A percentile compares a stretch with the other conserved stretches of the same genome.
phyloP scores from a whole-genome alignment of 805 yeast genomes.

The Saccharomycopsis microspora region DNA sequence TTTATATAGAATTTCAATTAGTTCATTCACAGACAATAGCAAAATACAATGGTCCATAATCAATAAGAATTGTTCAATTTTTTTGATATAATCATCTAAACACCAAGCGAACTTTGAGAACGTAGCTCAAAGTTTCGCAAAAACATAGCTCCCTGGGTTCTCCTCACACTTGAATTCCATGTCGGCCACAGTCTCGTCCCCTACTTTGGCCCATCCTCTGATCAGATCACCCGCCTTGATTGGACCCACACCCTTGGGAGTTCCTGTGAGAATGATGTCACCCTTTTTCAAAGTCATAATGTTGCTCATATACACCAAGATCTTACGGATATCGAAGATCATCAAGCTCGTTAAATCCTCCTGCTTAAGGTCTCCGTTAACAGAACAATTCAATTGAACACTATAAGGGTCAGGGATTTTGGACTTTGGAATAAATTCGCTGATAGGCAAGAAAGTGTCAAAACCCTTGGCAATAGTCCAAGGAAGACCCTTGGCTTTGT shows the following conservation, averaged over 20 bases:
- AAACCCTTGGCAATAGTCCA: conserved; percentile 97
- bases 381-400: conserved; percentile 39
- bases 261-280: conserved; percentile 87
- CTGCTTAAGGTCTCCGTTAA: conserved; percentile 66
- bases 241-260: conserved; percentile 95
- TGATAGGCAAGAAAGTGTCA: conserved; percentile 90
- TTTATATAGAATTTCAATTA: no score
- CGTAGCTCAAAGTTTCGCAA: not conserved
- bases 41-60: no score
- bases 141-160: conserved; percentile 24
- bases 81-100: not conserved
- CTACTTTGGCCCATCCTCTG: conserved; percentile 48
- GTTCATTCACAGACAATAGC: no score
- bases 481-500: conserved; percentile 87
- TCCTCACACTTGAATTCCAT: conserved; percentile 36
- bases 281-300: conserved; percentile 88
- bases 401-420: conserved; percentile 64
- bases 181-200: conserved; percentile 39
- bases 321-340: conserved; percentile 79
- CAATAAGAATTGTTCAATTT: not conserved
- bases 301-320: conserved; percentile 70
- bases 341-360: conserved; percentile 68
- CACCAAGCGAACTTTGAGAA: not conserved
- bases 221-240: conserved; percentile 70
- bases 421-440: conserved; percentile 54